Percentiles rank a stretch among this genome's conserved stretches.
Evolutionary conservation across 306 rosid genomes (phyloP).

Genomic region (Gastrolobium villosum): DNA sequence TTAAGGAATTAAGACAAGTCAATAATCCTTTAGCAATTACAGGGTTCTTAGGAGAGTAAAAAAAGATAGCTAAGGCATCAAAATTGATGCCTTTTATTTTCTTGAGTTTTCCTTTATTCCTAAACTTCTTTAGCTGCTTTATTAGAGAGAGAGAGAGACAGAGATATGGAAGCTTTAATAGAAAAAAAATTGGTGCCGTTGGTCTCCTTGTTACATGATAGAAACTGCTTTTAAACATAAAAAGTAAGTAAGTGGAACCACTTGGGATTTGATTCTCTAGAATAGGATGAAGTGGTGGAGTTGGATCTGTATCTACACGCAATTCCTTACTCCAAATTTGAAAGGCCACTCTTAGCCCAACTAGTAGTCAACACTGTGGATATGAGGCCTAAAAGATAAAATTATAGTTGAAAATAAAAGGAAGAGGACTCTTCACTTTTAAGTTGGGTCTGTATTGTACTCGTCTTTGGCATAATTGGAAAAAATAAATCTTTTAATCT

Average conservation of each 20-base stretch:
- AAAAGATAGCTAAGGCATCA: constrained; percentile 61
- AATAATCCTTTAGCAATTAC: constrained; percentile 43
- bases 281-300: constrained; percentile 20
- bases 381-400: not conserved
- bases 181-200: constrained; percentile 60
- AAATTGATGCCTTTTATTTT: constrained; percentile 51
- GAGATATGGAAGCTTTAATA: constrained; percentile 51
- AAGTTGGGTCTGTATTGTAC: not conserved
- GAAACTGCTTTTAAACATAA: constrained; percentile 56
- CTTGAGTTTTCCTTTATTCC: constrained; percentile 67
- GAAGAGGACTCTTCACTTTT: not conserved
- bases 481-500: too few relatives aligned
- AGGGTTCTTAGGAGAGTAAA: constrained; percentile 39
- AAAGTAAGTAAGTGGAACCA: constrained; percentile 53
- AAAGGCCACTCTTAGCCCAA: constrained; percentile 35
- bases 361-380: not conserved
- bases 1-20: constrained; percentile 47
- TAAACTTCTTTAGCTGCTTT: constrained; percentile 66
- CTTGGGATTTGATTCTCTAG: constrained; percentile 51
- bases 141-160: constrained; percentile 40
- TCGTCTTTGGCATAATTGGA: too few relatives aligned
- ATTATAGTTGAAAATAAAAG: not conserved
- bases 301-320: constrained; percentile 18
- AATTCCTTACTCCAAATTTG: constrained; percentile 20
- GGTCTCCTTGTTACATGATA: constrained; percentile 65